Evolutionary conservation across 768 basidiomycete species (phyloP), one percentile per base, ranked within the genome.

Genomic region (Phlebiopsis gigantea): DNA sequence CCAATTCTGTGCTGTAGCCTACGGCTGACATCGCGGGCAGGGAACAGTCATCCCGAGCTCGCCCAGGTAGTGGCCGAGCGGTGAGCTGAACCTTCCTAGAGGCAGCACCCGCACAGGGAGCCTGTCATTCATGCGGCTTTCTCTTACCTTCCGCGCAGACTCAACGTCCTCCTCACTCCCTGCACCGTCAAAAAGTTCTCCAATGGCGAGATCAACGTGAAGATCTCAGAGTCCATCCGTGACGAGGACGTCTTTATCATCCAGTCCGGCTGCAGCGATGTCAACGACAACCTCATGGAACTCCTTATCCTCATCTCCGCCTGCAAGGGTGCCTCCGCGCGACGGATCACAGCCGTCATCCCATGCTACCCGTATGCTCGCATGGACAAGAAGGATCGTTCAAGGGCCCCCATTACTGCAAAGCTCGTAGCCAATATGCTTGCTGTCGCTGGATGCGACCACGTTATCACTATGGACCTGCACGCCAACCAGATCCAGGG

Each of bases 201-300:
- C 60, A 94, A 94, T 65, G 94, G 94, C 65, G 96, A 98, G 75
- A 91, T 90, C 69, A 92, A 89, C 72, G 89, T 95, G 75, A 93
- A 90, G 72, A 97, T 98, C 63, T 80, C 85, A 51, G 95, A 98
- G 75, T 94, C 91, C 56, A 88, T 99, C 45, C 88, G 97, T 46
- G 96, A 98, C 72, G 94, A 94, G 73, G 97, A 99, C 72, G 93
- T 98, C 25, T 99, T 98, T 78, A 97, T 99, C 78, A 83, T 99
- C 71, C 97, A 99, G 75, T 88, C 90, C 14, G 88, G 88, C 28
- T 90, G 84, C 73, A 75, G 77, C 69, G 93, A 94, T 66, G 93
- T 93, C 69, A 96, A 97, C 72, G 95, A 97, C 74, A 88, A 93
- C 71, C 77, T 98, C 62, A 96, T 99, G 93, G 97, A 99, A 71